Conservation (phyloP, 1,284 basidiomycete genomes). For the Cutaneotrichosporon dermatis region DNA sequence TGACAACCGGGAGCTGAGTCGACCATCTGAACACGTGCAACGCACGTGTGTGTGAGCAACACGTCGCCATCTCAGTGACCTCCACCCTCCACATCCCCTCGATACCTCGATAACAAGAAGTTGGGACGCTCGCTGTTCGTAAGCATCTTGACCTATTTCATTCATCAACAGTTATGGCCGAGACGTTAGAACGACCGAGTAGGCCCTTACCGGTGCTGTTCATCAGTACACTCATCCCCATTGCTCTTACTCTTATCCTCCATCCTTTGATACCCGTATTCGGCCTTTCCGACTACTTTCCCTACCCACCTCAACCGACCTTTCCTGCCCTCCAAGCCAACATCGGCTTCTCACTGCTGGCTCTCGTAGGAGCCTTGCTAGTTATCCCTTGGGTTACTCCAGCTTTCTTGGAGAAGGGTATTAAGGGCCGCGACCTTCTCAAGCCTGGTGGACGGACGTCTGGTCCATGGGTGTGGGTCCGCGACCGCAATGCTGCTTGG, state of each 20-base stretch:
- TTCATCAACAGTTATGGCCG: no score
- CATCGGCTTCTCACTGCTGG: constrained; percentile 73
- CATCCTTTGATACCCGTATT: constrained; percentile 40
- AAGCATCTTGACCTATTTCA: no score
- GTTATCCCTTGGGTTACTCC: constrained; percentile 69
- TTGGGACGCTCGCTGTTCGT: no score
- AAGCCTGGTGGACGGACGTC: constrained; percentile 57
- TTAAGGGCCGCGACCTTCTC: constrained; percentile 74
- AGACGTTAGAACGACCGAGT: constrained; percentile 6
- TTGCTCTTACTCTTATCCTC: constrained; percentile 34
- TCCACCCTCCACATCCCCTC: no score
- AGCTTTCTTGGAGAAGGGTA: constrained; percentile 67
- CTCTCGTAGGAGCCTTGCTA: constrained; percentile 66
- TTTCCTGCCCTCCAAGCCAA: constrained; percentile 55
- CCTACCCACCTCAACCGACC: constrained; percentile 30
- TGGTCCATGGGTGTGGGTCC: constrained; percentile 59
- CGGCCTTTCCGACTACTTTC: constrained; percentile 25
- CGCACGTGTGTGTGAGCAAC: no score
- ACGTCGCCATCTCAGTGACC: no score
- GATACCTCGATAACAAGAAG: no score
- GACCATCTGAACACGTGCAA: no score
- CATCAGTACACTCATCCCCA: constrained; percentile 36
- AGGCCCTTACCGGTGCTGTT: constrained; percentile 33
- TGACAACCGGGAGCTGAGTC: no score
- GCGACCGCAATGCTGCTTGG: neutral